Percentiles rank a stretch among this genome's conserved stretches.
Evolutionary conservation across 2,329 filamentous ascomycete genomes (phyloP).

Genomic region (Dendrostoma leiphaemia): DNA sequence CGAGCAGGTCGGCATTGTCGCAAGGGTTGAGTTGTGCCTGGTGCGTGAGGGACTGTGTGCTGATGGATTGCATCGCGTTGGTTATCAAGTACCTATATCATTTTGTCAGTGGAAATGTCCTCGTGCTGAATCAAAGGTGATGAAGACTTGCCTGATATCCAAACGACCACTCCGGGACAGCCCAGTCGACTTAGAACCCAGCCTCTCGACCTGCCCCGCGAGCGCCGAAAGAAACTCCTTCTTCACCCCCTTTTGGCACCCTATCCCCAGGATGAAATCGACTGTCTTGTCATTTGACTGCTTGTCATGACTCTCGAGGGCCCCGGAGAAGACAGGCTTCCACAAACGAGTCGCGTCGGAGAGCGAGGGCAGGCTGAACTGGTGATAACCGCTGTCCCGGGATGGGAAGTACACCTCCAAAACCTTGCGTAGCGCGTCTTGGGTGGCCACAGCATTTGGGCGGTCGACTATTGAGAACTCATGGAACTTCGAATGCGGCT

Average conservation of each 20-base stretch:
- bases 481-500: conserved; percentile 38
- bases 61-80: conserved; percentile 59
- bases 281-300: conserved; percentile 37
- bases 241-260: conserved; percentile 53
- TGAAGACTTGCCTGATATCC: conserved; percentile 51
- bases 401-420: conserved; percentile 50
- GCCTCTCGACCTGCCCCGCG: conserved; percentile 50
- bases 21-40: conserved; percentile 55
- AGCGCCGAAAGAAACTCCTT: conserved; percentile 48
- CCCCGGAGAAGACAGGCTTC: conserved; percentile 49
- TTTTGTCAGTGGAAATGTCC: background rate
- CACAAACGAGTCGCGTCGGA: conserved; percentile 51
- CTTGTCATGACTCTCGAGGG: conserved; percentile 29
- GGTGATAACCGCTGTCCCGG: conserved; percentile 41
- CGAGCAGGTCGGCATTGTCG: conserved; percentile 51
- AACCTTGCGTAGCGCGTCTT: conserved; percentile 56
- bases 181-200: conserved; percentile 50
- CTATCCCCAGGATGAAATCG: conserved; percentile 60
- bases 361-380: conserved; percentile 46
- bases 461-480: conserved; percentile 40
- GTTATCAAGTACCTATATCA: conserved; percentile 55
- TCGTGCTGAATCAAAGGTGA: background rate
- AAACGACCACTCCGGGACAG: conserved; percentile 52
- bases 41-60: conserved; percentile 46
- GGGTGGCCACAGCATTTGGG: conserved; percentile 50